Conservation (phyloP, 352 stramenopile genomes). For the Globisporangium yorkense region DNA sequence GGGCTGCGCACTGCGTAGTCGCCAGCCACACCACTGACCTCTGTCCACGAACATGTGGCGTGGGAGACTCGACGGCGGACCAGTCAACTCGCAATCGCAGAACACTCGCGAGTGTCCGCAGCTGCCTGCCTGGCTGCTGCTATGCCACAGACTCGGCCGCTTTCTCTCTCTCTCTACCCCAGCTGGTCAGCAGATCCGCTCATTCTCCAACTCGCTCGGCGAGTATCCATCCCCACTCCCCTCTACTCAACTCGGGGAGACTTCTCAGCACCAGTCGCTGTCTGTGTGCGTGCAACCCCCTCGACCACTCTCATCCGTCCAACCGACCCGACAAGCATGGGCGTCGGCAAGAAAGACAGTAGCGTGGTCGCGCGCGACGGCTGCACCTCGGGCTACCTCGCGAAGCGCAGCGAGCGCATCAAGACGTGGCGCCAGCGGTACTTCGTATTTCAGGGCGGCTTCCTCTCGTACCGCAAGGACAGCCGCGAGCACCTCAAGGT, state of each 20-base stretch:
- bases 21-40: too few relatives aligned
- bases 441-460: conserved; percentile 71
- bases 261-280: too few relatives aligned
- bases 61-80: too few relatives aligned
- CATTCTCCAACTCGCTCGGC: background rate
- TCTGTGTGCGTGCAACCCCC: background rate
- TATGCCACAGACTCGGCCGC: background rate
- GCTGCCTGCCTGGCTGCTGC: too few relatives aligned
- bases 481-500: conserved; percentile 41
- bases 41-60: too few relatives aligned
- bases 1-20: too few relatives aligned
- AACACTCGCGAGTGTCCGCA: too few relatives aligned
- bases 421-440: conserved; percentile 78
- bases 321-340: conserved; percentile 3
- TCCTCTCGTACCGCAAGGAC: conserved; percentile 58
- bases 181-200: background rate
- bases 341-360: conserved; percentile 12
- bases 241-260: background rate
- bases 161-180: background rate
- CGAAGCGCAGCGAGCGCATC: conserved; percentile 59
- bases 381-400: conserved; percentile 62
- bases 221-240: background rate
- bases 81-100: too few relatives aligned
- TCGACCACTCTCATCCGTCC: background rate
- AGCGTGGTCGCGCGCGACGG: conserved; percentile 49